Percentiles rank a stretch among this genome's conserved stretches.
phyloP scores from a whole-genome alignment of 192 early-diverging fungal genomes.

The Coemansia sp. region DNA sequence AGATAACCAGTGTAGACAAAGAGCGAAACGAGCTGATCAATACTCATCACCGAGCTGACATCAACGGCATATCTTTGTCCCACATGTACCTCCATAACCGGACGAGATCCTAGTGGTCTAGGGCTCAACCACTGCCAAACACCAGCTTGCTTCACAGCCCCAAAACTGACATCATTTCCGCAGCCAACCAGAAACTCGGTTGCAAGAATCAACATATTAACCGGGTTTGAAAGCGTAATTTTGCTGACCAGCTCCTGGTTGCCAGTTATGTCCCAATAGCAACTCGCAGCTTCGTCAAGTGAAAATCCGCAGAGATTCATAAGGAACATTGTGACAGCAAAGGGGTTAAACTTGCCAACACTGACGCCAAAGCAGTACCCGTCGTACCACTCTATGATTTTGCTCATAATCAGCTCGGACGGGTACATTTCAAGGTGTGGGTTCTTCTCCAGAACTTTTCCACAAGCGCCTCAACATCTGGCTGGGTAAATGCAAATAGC shows the following conservation, averaged over 20 bases:
- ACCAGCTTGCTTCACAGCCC: background rate
- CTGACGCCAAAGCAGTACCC: conserved; percentile 2
- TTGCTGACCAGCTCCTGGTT: background rate
- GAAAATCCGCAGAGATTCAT: background rate
- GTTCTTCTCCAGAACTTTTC: background rate
- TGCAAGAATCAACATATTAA: background rate
- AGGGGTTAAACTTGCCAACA: conserved; percentile 7
- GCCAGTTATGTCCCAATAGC: background rate
- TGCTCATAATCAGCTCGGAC: background rate
- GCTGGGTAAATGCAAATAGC: background rate
- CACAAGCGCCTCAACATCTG: background rate
- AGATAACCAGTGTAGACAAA: no score
- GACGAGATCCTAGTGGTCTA: no score
- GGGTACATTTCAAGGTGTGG: background rate
- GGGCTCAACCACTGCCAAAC: background rate
- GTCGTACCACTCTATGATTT: conserved; percentile 12
- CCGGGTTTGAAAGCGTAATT: conserved; percentile 2
- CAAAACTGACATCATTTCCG: background rate
- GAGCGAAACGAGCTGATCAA: conserved; percentile 8
- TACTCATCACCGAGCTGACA: background rate
- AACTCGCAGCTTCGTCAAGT: background rate
- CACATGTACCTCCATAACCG: background rate
- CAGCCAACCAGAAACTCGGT: background rate
- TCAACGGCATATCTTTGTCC: background rate
- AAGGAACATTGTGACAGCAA: conserved; percentile 1